These are phyloP conservation scores for Globisporangium iwayamae DNA, from an alignment of 352 stramenopile species.

Conservation along the genomic window DNA sequence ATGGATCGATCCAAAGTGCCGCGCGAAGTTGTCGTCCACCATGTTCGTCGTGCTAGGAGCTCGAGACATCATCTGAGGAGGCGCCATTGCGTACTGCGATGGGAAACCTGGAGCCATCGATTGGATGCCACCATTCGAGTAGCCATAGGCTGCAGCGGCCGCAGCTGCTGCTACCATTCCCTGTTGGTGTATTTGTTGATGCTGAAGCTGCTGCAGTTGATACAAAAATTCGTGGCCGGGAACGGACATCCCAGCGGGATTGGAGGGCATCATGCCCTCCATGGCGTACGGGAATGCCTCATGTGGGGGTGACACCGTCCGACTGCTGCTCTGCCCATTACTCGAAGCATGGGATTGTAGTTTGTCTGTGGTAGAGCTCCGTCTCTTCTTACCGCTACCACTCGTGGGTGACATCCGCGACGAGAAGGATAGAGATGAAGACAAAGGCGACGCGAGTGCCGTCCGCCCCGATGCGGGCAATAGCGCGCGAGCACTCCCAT, in stretches of 20 bases:
- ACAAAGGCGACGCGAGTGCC: constrained; percentile 18
- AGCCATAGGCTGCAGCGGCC: constrained; percentile 24
- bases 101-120: constrained; percentile 19
- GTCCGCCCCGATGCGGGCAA: constrained; percentile 15
- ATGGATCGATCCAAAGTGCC: not conserved
- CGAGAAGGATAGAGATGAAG: constrained; percentile 15
- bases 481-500: constrained; percentile 22
- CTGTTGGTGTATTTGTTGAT: constrained; percentile 36
- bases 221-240: constrained; percentile 32
- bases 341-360: constrained; percentile 6
- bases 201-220: constrained; percentile 50
- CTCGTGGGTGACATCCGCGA: constrained; percentile 23
- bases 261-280: constrained; percentile 9
- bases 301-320: constrained; percentile 1
- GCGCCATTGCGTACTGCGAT: constrained; percentile 12
- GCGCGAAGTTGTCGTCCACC: not conserved
- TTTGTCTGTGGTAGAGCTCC: constrained; percentile 4
- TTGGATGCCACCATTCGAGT: constrained; percentile 17
- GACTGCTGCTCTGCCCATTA: constrained; percentile 10
- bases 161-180: constrained; percentile 18
- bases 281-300: constrained; percentile 9
- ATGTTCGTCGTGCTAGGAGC: constrained; percentile 7
- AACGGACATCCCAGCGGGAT: constrained; percentile 1
- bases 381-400: constrained; percentile 15
- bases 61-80: constrained; percentile 7